Percentiles rank a stretch among this genome's conserved stretches.
Evolutionary conservation across 495 filamentous ascomycete species (phyloP).

Genomic region (Penicillium manginii): DNA sequence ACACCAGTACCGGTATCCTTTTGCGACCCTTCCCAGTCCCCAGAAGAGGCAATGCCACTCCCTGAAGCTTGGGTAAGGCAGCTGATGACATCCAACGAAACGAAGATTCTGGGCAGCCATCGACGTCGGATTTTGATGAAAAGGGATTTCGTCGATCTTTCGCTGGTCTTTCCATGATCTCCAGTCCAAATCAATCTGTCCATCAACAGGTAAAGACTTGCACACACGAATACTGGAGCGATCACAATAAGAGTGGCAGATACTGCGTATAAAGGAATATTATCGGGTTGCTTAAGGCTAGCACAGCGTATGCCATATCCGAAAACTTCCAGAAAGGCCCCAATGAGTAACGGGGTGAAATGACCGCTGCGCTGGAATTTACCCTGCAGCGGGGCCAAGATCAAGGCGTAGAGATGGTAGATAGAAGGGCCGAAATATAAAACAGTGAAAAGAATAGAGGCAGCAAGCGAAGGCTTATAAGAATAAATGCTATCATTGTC

Average conservation of each 20-base stretch:
- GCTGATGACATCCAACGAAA: conserved; percentile 36
- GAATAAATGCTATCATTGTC: background rate
- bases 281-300: background rate
- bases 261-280: background rate
- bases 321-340: background rate
- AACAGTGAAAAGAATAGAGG: background rate
- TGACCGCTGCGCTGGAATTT: background rate
- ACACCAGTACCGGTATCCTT: background rate
- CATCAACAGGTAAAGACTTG: background rate
- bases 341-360: background rate
- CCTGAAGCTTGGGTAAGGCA: conserved; percentile 39
- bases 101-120: conserved; percentile 36
- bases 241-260: background rate
- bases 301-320: background rate
- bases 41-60: conserved; percentile 35
- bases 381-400: background rate
- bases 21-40: conserved; percentile 23
- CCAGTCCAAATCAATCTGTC: background rate
- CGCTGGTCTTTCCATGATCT: background rate
- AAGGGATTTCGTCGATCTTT: background rate
- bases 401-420: background rate
- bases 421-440: background rate
- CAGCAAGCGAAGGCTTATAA: background rate
- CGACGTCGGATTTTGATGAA: background rate
- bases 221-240: background rate